These are phyloP conservation scores for Diplosphaera chodatii DNA, from an alignment of 139 green algal genomes.

Conservation along the genomic window DNA sequence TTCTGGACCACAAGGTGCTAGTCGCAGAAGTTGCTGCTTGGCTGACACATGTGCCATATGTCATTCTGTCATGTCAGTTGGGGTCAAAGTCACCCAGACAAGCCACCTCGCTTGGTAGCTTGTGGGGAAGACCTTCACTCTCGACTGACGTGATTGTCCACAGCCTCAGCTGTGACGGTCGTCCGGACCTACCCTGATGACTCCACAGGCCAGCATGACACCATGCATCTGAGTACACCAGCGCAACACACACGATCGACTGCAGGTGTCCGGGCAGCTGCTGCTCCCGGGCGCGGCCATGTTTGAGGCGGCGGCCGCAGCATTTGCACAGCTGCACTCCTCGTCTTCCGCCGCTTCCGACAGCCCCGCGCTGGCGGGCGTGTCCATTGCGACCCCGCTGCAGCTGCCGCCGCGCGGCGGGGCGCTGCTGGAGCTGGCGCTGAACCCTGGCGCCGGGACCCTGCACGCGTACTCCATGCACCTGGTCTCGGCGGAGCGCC, in stretches of 20 bases:
- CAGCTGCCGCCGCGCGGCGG: constrained; percentile 6
- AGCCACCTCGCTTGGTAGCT: no score
- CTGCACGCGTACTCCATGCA: not conserved
- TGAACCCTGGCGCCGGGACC: not conserved
- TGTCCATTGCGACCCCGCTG: constrained; percentile 33
- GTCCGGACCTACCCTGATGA: no score
- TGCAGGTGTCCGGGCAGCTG: constrained; percentile 16
- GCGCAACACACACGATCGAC: no score
- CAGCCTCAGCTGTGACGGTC: no score
- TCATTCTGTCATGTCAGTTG: no score
- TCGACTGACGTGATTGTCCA: no score
- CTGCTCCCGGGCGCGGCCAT: constrained; percentile 24
- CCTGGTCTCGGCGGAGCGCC: not conserved
- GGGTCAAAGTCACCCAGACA: no score
- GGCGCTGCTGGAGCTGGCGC: not conserved
- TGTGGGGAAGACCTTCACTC: no score
- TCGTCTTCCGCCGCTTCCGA: not conserved
- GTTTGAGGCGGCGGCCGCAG: constrained; percentile 11
- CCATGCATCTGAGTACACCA: no score
- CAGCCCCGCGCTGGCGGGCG: constrained; percentile 1
- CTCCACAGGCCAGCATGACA: no score
- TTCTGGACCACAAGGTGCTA: constrained; percentile 31
- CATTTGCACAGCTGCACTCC: not conserved
- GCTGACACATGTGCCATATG: no score
- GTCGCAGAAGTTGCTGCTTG: no score